phyloP scores from a whole-genome alignment of 345 rosid species.

The Melaleuca alternifolia region DNA sequence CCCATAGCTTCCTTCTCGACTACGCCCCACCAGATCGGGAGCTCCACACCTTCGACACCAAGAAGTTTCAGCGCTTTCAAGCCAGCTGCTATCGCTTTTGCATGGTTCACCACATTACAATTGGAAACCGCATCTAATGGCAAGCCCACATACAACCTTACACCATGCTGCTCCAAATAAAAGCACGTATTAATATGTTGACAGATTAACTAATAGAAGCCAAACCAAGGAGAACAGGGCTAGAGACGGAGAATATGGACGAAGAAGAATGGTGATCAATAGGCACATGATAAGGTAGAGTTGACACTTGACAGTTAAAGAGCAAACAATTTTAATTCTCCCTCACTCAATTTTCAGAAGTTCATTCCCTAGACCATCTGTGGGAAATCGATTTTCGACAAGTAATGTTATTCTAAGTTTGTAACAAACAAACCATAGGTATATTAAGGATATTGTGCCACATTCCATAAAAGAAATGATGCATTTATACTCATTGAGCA shows the following conservation, averaged over 20 bases:
- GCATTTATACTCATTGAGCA: neutral
- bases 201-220: neutral
- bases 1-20: conserved; percentile 84
- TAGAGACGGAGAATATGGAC: neutral
- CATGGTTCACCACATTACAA: conserved; percentile 48
- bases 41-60: conserved; percentile 86
- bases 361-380: neutral
- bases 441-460: neutral
- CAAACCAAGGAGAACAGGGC: neutral
- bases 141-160: conserved; percentile 67
- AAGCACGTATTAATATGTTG: neutral
- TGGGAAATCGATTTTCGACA: neutral
- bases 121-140: conserved; percentile 74
- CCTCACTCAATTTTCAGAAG: neutral
- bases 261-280: neutral
- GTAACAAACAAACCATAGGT: neutral
- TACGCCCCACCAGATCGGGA: conserved; percentile 89
- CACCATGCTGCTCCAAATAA: conserved; percentile 37
- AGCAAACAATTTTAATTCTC: neutral
- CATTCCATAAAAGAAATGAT: neutral
- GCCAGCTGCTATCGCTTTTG: conserved; percentile 69
- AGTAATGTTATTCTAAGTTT: neutral
- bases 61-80: conserved; percentile 76
- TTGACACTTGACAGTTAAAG: neutral
- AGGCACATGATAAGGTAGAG: neutral